Conservation (phyloP, 345 rosid species). For the Citrus hindsii region DNA sequence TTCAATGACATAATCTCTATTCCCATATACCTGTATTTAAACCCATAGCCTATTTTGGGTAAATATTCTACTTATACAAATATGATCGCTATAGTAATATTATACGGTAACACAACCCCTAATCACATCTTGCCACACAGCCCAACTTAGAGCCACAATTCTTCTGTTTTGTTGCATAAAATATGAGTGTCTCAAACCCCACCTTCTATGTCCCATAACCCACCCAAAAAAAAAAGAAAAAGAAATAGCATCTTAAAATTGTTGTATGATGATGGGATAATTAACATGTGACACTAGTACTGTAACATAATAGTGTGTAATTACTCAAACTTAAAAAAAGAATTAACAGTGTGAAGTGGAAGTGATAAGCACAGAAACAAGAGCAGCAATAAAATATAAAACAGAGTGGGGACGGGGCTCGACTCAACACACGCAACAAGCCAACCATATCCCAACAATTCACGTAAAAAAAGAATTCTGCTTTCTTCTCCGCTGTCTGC, state of each 20-base stretch:
- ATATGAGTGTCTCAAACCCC: neutral
- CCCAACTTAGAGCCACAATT: neutral
- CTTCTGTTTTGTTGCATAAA: neutral
- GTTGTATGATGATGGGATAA: neutral
- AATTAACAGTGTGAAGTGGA: too few species aligned
- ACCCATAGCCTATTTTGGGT: neutral
- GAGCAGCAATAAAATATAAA: neutral
- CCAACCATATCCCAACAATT: neutral
- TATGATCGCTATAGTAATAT: neutral
- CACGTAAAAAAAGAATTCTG: neutral
- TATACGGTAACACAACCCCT: neutral
- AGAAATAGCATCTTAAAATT: neutral
- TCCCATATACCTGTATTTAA: neutral
- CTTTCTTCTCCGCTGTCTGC: neutral
- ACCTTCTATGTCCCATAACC: neutral
- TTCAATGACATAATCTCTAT: neutral
- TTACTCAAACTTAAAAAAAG: neutral
- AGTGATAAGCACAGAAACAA: neutral
- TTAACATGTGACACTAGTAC: neutral
- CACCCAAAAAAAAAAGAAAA: too few species aligned
- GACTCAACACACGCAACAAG: neutral
- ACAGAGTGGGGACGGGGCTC: conserved; percentile 10
- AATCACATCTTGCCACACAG: neutral
- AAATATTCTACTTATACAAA: neutral
- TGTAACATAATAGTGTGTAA: neutral